Evolutionary conservation across 306 rosid species (phyloP), one percentile per base, ranked within the genome.

Genomic region (Dalbergia cultrata): DNA sequence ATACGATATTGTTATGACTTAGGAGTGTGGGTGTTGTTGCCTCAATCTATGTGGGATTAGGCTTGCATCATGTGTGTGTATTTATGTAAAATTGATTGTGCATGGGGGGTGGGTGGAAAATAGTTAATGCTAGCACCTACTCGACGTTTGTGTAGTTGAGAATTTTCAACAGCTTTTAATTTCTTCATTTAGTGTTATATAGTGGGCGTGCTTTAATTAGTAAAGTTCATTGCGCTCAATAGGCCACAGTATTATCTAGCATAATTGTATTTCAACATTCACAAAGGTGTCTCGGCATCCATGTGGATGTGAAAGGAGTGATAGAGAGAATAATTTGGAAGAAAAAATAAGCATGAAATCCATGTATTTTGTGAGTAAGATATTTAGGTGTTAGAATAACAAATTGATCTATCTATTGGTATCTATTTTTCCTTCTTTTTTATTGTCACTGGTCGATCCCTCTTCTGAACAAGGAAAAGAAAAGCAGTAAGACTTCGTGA

Each of bases 51-150:
- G 65, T 39, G 17, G 63, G 54, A 16, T 8, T 67, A 18, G 49
- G 61, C 0, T 19, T 47, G n/a, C 62, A 19, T 18, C 33, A 54
- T 52, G 53, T 18, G 39, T 9, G 7, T 62, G 21, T 80, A 45
- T 62, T 49, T 64, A 70, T 56, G 17, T 31, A 5, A 77, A 16
- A 37, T 14, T 53, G 70, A 72, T 71, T 7, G 34, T 61, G 39
- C 18, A 0, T 13, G 33, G 37, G 7, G 91, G 91, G 89, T 87
- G 82, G 97, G 83, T 89, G 90, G 80, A 66, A 45, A 33, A 35
- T 19, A 92, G 85, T 95, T 81, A 95, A 83, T 93, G 97, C 87
- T 13, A 60, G 34, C 83, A 89, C 96, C 97, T 74, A 83, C 90
- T 67, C 57, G 73, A 73, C 50, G 83, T 57, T 74, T 16, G 73